Evolutionary conservation across 352 stramenopile species (phyloP).

Genomic region (Phytophthora citrophthora): DNA sequence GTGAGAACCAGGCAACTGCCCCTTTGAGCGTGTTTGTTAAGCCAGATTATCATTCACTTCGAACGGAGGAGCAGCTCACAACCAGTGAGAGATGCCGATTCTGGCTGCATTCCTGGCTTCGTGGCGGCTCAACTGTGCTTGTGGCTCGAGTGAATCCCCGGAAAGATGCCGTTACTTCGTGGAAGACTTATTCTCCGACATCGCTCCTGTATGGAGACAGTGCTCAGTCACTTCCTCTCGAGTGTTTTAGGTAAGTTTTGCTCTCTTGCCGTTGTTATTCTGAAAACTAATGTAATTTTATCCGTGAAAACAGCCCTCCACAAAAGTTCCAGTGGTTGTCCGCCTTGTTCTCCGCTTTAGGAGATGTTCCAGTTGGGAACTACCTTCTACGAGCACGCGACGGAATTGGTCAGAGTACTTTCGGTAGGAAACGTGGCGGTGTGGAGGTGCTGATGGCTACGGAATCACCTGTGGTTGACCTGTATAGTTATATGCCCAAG

Average conservation of each 20-base stretch:
- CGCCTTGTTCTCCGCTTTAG: slow-evolving; percentile 33
- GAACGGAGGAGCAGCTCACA: slow-evolving; percentile 66
- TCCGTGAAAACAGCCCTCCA: slow-evolving; percentile 36
- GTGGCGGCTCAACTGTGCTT: slow-evolving; percentile 60
- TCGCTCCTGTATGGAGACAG: slow-evolving; percentile 55
- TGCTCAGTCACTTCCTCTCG: slow-evolving; percentile 25
- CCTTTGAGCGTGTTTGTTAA: slow-evolving; percentile 78
- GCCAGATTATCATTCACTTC: slow-evolving; percentile 59
- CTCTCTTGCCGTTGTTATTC: not conserved
- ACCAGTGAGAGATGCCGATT: slow-evolving; percentile 63
- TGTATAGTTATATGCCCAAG: slow-evolving; percentile 47
- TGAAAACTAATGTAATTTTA: not conserved
- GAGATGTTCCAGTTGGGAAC: slow-evolving; percentile 43
- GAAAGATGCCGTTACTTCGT: slow-evolving; percentile 40
- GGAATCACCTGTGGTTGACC: slow-evolving; percentile 36
- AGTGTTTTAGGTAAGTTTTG: slow-evolving; percentile 66
- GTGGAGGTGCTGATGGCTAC: slow-evolving; percentile 37
- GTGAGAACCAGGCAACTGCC: not conserved
- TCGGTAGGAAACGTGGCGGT: slow-evolving; percentile 18
- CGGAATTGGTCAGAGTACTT: slow-evolving; percentile 17
- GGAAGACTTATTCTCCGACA: slow-evolving; percentile 51
- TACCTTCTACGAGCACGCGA: slow-evolving; percentile 39
- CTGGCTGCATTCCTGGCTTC: slow-evolving; percentile 85
- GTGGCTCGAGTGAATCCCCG: slow-evolving; percentile 53
- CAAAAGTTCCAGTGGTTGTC: slow-evolving; percentile 47